Base-by-base conservation (phyloP, 306 rosid species). In the Comarum palustre region DNA sequence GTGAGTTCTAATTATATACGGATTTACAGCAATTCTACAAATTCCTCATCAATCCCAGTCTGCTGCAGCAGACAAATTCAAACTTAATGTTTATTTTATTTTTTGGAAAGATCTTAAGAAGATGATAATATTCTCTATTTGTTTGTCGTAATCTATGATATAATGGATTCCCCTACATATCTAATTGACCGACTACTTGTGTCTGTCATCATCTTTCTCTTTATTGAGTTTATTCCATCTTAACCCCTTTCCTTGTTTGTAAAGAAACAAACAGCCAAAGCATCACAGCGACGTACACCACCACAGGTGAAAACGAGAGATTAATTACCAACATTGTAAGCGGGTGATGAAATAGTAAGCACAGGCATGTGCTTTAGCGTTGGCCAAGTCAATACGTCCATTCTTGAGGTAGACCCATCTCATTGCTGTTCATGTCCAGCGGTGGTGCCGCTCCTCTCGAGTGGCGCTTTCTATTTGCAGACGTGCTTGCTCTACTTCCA, bases 401-500 rank as follows among this genome's bases (percentile, higher is more conserved):
- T 46, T 94, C 97, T 51, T 80, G 88, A 55, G 98, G 98, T 63
- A 94, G 85, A 41, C 79, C 76, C 71, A 75, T 79, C 64, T 86
- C 96, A 76, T 57, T 82, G 34, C 73, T 76, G 47, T 71, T 71
- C 78, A 58, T 77, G 58, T 77, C 77, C 55, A 78, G 55, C 76
- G 54, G 62, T 45, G 65, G 62, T 45, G 65, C 68, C 9, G 60
- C 58, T 3, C 48, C 19, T 51, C n/a, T 73, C 3, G 81, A 14
- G 32, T 73, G 80, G 0, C 75, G 78, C 34, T 84, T 82, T 79
- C 86, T 82, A 52, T 71, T 69, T 65, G 92, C 59, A 67, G 78
- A 73, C 85, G 75, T 80, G 3, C 72, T 85, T 17, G 75, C 73
- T 69, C 74, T 82, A 25, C 75, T 82, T 25, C 71, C 62, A 63